These are phyloP conservation scores for Cytospora leucostoma DNA, from an alignment of 2,329 filamentous ascomycete genomes.

Conservation along the genomic window DNA sequence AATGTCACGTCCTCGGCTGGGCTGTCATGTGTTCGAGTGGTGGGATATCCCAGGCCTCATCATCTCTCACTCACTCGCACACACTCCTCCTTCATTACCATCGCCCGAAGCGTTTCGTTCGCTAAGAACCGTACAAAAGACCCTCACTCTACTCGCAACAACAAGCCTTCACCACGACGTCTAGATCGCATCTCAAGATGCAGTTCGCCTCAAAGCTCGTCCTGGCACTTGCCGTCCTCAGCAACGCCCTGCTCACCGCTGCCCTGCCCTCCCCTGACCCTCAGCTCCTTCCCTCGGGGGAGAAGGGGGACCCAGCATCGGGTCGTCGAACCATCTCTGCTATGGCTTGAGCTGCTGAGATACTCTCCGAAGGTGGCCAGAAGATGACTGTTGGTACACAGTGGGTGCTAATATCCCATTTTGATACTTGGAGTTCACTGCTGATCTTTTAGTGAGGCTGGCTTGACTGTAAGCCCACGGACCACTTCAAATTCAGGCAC, in stretches of 20 bases:
- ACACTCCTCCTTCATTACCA: background rate
- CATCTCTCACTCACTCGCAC: background rate
- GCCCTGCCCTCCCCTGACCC: background rate
- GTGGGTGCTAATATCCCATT: background rate
- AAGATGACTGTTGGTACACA: background rate
- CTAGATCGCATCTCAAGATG: background rate
- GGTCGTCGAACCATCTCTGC: background rate
- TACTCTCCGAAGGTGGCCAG: background rate
- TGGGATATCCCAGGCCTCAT: background rate
- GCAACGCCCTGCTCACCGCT: background rate
- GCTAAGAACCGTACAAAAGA: background rate
- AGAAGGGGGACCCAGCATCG: background rate
- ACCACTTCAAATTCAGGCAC: background rate
- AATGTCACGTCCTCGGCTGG: background rate
- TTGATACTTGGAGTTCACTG: background rate
- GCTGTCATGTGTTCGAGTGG: background rate
- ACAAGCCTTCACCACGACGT: background rate
- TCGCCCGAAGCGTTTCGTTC: background rate
- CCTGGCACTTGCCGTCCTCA: constrained; percentile 4
- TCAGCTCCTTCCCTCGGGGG: background rate
- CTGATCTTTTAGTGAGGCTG: background rate
- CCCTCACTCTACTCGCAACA: background rate
- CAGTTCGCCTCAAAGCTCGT: background rate
- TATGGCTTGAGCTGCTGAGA: background rate
- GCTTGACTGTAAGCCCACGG: background rate